Base-by-base conservation (phyloP, 2,329 filamentous ascomycete species). In the Ophiostoma sp. region DNA sequence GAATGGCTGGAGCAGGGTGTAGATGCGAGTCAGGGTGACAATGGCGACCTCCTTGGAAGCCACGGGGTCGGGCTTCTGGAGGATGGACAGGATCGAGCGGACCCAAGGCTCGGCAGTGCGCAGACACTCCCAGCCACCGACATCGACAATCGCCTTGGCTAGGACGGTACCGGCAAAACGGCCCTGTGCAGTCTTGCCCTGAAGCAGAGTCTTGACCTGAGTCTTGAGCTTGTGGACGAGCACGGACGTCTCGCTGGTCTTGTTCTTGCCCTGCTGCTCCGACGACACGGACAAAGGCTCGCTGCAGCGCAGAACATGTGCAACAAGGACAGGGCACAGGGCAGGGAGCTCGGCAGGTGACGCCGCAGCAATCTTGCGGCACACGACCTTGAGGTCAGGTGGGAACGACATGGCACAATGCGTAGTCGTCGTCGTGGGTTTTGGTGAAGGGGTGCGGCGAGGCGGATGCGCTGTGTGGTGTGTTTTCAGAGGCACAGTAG, bases 161-260 rank as follows among this genome's bases (percentile, higher is more conserved):
- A 97, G 80, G 20, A 91, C 88, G 62, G 91, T 87, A 7, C 90
- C 93, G 23, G 89, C 86, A 81, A 94, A 96, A 75, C 92, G 87
- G 62, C 90, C 92, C 75, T 93, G 87, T 2, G 87, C 78, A 67
- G 82, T 92, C 71, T 89, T 89, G 70, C 94, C 93, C 77, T 92
- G 91, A 44, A 97, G 81, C 17, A 97, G 83, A 15, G 90, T 89
- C 1, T 88, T 89, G 71, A 97, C 83, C 69, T 92, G 88, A 4
- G 91, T 92, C 77, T 91, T 92, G 76, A 96, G 84, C 77, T 91
- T 94, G 79, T 96, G 92, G 0, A 95, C 85, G 27, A 93, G 85
- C n/a, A 90, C 82, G 0, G 88, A 81, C 62, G 83, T 83, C 72
- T 94, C 92, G 0, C 89, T 85, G 70, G 64, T 39, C 35, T 87